phyloP scores from a whole-genome alignment of 139 green algal genomes.

The Micractinium conductrix region DNA sequence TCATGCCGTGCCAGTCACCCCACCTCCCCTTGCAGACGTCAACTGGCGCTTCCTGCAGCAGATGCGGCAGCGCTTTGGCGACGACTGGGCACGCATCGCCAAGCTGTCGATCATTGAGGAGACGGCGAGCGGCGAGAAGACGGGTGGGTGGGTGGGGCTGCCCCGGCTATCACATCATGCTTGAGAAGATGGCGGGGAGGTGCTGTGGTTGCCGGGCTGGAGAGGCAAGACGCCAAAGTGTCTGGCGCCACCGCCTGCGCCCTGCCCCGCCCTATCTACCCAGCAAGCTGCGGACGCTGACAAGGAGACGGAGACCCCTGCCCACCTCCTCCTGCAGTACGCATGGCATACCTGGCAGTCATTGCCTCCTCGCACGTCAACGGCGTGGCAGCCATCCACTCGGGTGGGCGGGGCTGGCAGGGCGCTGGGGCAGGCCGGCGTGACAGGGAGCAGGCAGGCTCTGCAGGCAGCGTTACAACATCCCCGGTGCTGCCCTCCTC shows the following conservation, averaged over 20 bases:
- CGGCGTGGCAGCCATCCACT: constrained; percentile 97
- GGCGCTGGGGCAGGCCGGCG: not conserved
- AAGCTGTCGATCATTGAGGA: constrained; percentile 98
- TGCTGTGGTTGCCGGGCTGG: not conserved
- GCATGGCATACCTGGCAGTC: constrained; percentile 97
- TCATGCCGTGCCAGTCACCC: no score
- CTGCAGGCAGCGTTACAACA: no score
- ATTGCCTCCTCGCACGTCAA: constrained; percentile 91
- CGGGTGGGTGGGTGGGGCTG: no score
- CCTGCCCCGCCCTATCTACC: no score
- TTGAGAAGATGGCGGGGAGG: no score
- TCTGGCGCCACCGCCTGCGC: not conserved
- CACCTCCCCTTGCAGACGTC: no score
- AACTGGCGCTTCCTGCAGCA: constrained; percentile 97
- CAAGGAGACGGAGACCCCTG: no score
- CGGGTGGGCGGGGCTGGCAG: constrained; percentile 26
- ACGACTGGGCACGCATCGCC: constrained; percentile 87
- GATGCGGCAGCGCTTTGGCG: constrained; percentile 80
- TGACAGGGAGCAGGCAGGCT: no score
- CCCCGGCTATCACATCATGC: no score
- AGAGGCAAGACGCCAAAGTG: not conserved
- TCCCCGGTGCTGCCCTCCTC: no score
- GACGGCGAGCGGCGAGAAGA: constrained; percentile 71
- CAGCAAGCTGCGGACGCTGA: no score
- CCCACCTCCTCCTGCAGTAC: constrained; percentile 79